Evolutionary conservation across 2,329 filamentous ascomycete genomes (phyloP).

Genomic region (Microcera coccophila): DNA sequence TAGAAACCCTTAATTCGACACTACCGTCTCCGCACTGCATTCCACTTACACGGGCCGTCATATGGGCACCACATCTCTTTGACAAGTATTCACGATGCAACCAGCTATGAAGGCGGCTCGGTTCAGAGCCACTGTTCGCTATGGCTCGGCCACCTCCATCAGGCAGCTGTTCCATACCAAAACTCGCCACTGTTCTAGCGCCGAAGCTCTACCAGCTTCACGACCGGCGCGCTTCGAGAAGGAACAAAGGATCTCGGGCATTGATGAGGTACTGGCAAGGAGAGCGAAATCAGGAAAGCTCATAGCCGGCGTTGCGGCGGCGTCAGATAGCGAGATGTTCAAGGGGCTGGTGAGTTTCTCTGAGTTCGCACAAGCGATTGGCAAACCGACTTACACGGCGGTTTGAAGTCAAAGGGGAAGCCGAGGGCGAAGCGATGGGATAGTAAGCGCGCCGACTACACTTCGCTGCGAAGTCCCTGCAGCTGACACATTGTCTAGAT

Average conservation of each 20-base stretch:
- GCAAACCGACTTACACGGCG: not conserved
- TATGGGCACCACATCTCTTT: too few species aligned
- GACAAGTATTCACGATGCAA: conserved; percentile 14
- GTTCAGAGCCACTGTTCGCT: conserved; percentile 9
- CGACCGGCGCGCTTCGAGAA: conserved; percentile 23
- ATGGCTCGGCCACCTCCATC: not conserved
- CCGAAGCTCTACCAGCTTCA: conserved; percentile 24
- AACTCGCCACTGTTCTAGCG: conserved; percentile 17
- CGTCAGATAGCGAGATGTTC: conserved; percentile 76
- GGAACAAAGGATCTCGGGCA: conserved; percentile 22
- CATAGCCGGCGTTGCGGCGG: conserved; percentile 71
- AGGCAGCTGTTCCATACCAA: conserved; percentile 17
- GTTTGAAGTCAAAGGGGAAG: conserved; percentile 48
- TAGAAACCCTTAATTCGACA: not conserved
- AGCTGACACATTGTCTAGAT: conserved; percentile 33
- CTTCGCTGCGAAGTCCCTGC: not conserved
- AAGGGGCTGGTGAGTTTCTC: conserved; percentile 60
- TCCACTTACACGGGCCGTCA: too few species aligned
- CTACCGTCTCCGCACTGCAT: not conserved
- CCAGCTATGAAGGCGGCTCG: conserved; percentile 19
- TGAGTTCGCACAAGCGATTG: not conserved
- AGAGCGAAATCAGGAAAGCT: conserved; percentile 69
- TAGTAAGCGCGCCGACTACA: conserved; percentile 53
- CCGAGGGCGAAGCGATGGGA: conserved; percentile 81
- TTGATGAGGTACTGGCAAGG: conserved; percentile 31